Base-by-base conservation (phyloP, 2,329 filamentous ascomycete species). In the Penicillium sp. region DNA sequence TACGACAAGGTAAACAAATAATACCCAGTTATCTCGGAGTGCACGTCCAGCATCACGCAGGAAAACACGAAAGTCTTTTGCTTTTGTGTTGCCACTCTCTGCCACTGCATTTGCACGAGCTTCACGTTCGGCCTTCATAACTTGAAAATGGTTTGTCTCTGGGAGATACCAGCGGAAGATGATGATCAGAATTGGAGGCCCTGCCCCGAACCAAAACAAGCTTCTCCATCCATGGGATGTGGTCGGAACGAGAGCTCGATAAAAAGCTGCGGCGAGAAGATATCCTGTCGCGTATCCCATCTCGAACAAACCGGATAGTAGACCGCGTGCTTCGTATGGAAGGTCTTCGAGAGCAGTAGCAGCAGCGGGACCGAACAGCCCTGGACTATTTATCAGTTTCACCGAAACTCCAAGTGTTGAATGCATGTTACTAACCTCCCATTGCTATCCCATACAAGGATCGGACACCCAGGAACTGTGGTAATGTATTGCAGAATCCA, bases 131-230 rank as follows among this genome's bases (percentile, higher is more conserved):
- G 58, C 59, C 32, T 60, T 57, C 50, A 63, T 61, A 9, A 59
- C 60, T 29, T 60, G 79, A 70, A 87, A 93, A 2, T 84, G 81
- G 24, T 86, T 75, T 0, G 90, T 94, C 74, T 94, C 90, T 12
- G 88, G 87, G 0, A 94, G 78, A 67, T 80, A 82, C 26, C 90
- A 76, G 21, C 90, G 86, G 76, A 88, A 90, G 42, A 84, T 60
- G 65, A 94, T 94, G 72, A 74, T 69, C 9, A 73, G 51, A 3
- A 73, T 50, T 1, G 71, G 71, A 6, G 69, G 71, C 3, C 60
- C 65, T 7, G 71, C 68, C 4, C 67, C 67, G 44, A 74, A 73
- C 70, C 68, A 73, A 56, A 70, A 73, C 1, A 70, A 52, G 34
- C 54, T 61, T 32, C 70, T 56, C 71, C 71, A 74, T 8, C 70